Percentiles rank a stretch among this genome's conserved stretches.
Conservation (phyloP, 1,284 basidiomycete genomes). For the Mrakiaceae sp. region DNA sequence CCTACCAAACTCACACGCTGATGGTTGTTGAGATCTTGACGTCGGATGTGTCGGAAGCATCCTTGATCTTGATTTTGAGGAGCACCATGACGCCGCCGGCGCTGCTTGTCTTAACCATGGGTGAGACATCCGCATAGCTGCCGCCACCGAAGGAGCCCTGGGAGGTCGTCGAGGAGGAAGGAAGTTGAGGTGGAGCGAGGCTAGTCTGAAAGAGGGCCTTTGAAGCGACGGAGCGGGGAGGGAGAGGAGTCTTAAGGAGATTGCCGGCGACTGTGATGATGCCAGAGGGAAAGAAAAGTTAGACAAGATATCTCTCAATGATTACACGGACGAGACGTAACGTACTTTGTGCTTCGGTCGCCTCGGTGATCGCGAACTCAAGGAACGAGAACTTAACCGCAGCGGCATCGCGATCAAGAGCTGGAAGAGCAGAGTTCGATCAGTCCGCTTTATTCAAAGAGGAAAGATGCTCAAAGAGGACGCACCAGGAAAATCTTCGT, state of each 20-base stretch:
- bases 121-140: not conserved
- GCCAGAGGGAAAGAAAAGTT: not conserved
- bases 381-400: conserved; percentile 83
- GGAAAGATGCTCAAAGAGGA: not conserved
- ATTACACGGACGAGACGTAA: not conserved
- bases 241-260: not conserved
- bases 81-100: conserved; percentile 41
- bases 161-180: not conserved
- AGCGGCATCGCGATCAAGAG: conserved; percentile 75
- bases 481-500: conserved; percentile 91
- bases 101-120: not conserved
- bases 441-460: not conserved
- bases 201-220: not conserved
- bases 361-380: conserved; percentile 72
- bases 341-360: conserved; percentile 62
- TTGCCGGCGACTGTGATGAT: not conserved
- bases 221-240: not conserved
- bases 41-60: conserved; percentile 59
- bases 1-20: conserved; percentile 48
- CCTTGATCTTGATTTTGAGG: conserved; percentile 63
- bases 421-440: conserved; percentile 35
- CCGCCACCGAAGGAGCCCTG: conserved; percentile 1
- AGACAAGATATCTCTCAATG: not conserved
- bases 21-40: conserved; percentile 61
- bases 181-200: not conserved